A percentile compares a stretch with the other conserved stretches of the same genome.
Conservation (phyloP, 257 asterid species). For the Solanum acaule region DNA sequence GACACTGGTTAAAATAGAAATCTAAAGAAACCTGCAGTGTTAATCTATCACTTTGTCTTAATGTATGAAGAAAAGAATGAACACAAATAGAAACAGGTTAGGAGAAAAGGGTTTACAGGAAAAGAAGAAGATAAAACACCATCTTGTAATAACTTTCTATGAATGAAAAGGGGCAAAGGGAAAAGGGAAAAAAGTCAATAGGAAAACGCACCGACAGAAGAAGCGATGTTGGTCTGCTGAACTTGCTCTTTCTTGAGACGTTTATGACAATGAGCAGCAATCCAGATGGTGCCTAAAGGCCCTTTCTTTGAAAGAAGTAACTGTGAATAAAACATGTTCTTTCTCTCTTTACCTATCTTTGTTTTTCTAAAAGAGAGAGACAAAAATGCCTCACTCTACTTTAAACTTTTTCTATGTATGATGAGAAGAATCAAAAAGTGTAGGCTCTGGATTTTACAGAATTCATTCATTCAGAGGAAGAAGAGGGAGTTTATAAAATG, state of each 20-base stretch:
- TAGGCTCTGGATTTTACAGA: background rate
- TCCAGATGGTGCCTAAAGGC: constrained; percentile 65
- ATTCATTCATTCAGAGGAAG: background rate
- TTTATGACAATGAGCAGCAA: constrained; percentile 84
- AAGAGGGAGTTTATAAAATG: background rate
- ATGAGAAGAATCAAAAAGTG: background rate
- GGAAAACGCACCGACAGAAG: constrained; percentile 66
- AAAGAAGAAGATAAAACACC: background rate
- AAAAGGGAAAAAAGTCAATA: background rate
- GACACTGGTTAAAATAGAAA: background rate
- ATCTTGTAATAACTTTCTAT: background rate
- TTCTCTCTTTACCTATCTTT: background rate
- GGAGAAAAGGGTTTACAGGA: background rate
- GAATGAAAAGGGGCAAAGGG: background rate
- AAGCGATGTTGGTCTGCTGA: constrained; percentile 47
- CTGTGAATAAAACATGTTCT: constrained; percentile 63
- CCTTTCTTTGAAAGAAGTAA: constrained; percentile 72
- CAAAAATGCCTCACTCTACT: background rate
- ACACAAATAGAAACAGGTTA: background rate
- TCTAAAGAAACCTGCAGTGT: background rate
- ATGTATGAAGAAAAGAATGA: background rate
- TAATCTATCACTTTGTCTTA: background rate
- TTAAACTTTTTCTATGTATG: background rate
- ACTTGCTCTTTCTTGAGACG: constrained; percentile 51
- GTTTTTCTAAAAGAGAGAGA: background rate